Evolutionary conservation across 179 eudicot species (phyloP).

Genomic region (Vitellaria paradoxa): DNA sequence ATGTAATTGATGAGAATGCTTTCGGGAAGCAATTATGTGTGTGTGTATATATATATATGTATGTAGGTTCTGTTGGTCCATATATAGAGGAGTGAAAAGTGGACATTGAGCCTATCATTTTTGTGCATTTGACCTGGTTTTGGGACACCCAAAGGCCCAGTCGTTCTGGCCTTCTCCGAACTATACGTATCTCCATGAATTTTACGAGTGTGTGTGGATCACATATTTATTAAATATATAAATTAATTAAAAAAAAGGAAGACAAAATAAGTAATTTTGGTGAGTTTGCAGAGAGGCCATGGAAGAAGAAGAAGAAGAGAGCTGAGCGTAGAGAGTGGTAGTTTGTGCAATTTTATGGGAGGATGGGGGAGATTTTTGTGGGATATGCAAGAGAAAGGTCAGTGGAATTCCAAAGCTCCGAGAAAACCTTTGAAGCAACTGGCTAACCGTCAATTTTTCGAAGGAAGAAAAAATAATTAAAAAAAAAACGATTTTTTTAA

Average conservation of each 20-base stretch:
- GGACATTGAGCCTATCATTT: neutral
- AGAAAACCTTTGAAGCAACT: slow-evolving; percentile 11
- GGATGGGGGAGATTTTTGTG: neutral
- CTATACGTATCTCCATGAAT: too few relatives aligned
- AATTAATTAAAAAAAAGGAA: too few relatives aligned
- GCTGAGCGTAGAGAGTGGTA: slow-evolving; percentile 10
- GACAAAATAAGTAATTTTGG: slow-evolving; percentile 16
- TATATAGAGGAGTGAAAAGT: neutral
- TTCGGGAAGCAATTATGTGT: too few relatives aligned
- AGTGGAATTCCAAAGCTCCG: slow-evolving; percentile 6
- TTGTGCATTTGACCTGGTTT: neutral
- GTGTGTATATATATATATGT: slow-evolving; percentile 8
- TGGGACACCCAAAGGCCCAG: too few relatives aligned
- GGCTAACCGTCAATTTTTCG: slow-evolving; percentile 9
- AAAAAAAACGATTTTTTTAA: too few relatives aligned
- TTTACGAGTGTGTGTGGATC: too few relatives aligned
- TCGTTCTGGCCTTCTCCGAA: too few relatives aligned
- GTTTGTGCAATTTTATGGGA: slow-evolving; percentile 1
- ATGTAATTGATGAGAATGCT: too few relatives aligned
- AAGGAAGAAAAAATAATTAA: neutral
- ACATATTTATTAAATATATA: too few relatives aligned
- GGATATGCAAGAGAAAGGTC: neutral
- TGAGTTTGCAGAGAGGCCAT: slow-evolving; percentile 42
- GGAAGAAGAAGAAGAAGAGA: slow-evolving; percentile 8
- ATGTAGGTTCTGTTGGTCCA: too few relatives aligned